phyloP scores from a whole-genome alignment of 2,329 filamentous ascomycete genomes.

The Diaporthe vaccinii region DNA sequence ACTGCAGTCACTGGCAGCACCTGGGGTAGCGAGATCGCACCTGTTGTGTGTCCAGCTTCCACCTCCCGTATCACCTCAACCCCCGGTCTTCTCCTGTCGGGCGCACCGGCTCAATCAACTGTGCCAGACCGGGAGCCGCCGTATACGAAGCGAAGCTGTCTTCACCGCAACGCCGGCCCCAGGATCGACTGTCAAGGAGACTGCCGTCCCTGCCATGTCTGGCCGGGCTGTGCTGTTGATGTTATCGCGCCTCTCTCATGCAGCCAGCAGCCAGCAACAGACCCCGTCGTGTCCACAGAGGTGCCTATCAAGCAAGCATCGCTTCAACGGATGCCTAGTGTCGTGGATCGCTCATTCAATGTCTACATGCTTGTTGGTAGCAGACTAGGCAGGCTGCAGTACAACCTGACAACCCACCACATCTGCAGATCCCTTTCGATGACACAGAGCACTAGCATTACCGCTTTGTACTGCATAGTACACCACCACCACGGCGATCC shows the following conservation, averaged over 20 bases:
- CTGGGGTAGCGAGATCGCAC: conserved; percentile 20
- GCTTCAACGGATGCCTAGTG: conserved; percentile 24
- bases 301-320: conserved; percentile 27
- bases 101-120: conserved; percentile 30
- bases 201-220: conserved; percentile 5
- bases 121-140: conserved; percentile 24
- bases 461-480: conserved; percentile 25
- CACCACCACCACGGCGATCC: conserved; percentile 30
- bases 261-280: conserved; percentile 1
- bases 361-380: conserved; percentile 20
- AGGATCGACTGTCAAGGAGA: not conserved
- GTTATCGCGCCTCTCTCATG: conserved; percentile 6
- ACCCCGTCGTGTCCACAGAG: conserved; percentile 20
- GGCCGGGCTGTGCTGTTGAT: conserved; percentile 12
- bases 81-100: conserved; percentile 31
- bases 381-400: conserved; percentile 35
- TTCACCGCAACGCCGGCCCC: conserved; percentile 20
- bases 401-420: conserved; percentile 34
- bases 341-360: conserved; percentile 11
- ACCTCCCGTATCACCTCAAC: conserved; percentile 13
- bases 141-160: not conserved
- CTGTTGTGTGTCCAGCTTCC: conserved; percentile 26
- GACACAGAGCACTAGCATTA: conserved; percentile 25
- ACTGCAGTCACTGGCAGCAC: not conserved
- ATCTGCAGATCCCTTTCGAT: conserved; percentile 32